Percentiles rank a stretch among this genome's conserved stretches.
Evolutionary conservation across 257 asterid species (phyloP).

Genomic region (Misopates orontium): DNA sequence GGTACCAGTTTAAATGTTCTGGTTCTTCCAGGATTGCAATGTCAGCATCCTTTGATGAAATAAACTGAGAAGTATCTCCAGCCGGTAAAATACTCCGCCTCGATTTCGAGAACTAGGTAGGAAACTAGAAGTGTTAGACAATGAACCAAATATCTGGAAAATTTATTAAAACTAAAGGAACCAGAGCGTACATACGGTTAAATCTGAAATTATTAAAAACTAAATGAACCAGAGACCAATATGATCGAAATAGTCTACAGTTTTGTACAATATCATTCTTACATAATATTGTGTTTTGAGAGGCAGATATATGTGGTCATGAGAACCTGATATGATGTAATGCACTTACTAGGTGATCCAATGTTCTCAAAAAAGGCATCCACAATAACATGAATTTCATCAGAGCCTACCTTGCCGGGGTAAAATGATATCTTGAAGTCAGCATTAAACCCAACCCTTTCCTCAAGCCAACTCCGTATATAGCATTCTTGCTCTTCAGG

Average conservation of each 20-base stretch:
- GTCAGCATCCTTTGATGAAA: constrained; percentile 91
- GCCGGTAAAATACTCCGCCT: constrained; percentile 96
- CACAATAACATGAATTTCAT: constrained; percentile 8
- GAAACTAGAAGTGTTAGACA: constrained; percentile 14
- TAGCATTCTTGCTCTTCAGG: constrained; percentile 93
- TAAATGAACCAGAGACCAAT: too few relatives aligned
- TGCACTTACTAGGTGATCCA: constrained; percentile 10
- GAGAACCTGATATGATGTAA: constrained; percentile 6
- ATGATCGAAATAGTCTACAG: too few relatives aligned
- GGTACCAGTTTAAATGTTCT: constrained; percentile 98
- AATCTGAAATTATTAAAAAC: not conserved
- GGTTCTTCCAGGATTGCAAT: constrained; percentile 99
- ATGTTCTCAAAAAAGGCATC: constrained; percentile 12
- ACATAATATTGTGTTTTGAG: not conserved
- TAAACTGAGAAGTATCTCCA: constrained; percentile 90
- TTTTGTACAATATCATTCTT: constrained; percentile 5
- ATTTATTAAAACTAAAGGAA: constrained; percentile 16
- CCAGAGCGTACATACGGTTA: not conserved
- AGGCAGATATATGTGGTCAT: not conserved
- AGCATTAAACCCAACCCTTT: constrained; percentile 88
- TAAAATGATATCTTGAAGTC: constrained; percentile 92
- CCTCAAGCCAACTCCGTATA: constrained; percentile 94
- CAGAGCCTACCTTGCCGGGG: constrained; percentile 83
- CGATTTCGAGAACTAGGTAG: constrained; percentile 68
- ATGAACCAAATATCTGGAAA: constrained; percentile 18